Conservation (phyloP, 208 protist genomes). For the Hexamita inflata region DNA sequence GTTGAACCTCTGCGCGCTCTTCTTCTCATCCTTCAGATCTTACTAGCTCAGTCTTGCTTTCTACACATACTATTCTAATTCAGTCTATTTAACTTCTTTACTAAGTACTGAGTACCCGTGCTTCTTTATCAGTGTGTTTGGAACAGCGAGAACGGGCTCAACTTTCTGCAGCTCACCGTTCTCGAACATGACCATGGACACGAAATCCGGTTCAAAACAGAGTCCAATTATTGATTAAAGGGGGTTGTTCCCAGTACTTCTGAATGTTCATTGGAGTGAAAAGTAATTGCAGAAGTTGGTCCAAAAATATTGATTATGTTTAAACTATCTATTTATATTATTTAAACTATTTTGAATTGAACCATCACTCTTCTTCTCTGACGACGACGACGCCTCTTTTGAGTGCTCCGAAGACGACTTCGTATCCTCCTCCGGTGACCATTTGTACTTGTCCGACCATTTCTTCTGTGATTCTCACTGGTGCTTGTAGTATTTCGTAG, state of each 20-base stretch:
- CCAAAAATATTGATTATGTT: no score
- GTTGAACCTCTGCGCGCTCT: neutral
- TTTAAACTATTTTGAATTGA: no score
- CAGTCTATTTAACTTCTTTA: neutral
- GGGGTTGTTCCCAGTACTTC: no score
- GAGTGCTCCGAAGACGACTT: neutral
- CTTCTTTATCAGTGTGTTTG: neutral
- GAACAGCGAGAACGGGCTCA: neutral
- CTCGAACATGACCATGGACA: neutral
- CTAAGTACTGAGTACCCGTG: neutral
- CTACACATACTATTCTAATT: neutral
- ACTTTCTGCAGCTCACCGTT: neutral
- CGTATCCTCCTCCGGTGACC: neutral
- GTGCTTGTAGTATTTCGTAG: neutral
- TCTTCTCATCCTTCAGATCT: neutral
- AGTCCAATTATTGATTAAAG: neutral
- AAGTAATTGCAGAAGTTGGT: no score
- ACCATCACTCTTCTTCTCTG: no score
- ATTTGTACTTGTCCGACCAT: neutral
- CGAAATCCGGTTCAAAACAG: neutral
- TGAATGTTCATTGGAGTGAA: no score
- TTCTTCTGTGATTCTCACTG: neutral
- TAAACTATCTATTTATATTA: no score
- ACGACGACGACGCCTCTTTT: neutral
- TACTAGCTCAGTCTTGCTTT: neutral